Base-by-base conservation (phyloP, 2,329 filamentous ascomycete genomes). In the Zymoseptoria pseudotritici region DNA sequence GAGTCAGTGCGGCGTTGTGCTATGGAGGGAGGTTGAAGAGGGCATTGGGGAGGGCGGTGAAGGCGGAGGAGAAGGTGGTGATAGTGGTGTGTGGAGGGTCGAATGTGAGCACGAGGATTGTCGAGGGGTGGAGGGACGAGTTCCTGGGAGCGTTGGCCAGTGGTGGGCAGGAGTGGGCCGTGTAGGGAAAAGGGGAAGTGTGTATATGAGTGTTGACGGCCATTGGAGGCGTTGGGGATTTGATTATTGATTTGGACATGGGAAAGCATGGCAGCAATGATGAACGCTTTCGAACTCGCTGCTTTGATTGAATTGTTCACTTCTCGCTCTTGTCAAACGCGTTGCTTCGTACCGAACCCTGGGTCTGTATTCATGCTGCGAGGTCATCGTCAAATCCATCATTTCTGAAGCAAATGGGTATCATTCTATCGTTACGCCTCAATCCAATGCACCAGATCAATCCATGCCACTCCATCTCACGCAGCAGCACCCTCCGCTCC, bases 51-150 rank as follows among this genome's bases (percentile, higher is more conserved):
- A 83, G 87, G 31, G 50, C 59, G 24, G 81, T 90, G 63, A 86
- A 82, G 75, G 77, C 79, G 0, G 77, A 82, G 59, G 88, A 85
- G 71, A 90, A 89, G 65, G 83, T 97, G 5, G 91, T 97, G 1
- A 78, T 97, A 57, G 80, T 96, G 22, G 85, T 97, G 6, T 97
- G 93, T 70, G 93, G 93, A 1, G 82, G 82, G 10, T 80, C 76
- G 55, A 80, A 80, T 67, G 75, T 83, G 31, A 80, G 74, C 0
- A 73, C 79, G 2, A 76, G 79, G 55, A 81, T 81, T 75, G 69
- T 84, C 58, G 75, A 74, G 29, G 74, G 76, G 56, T 83, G 79
- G 75, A 75, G 77, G 62, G 64, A 72, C 56, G 73, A 77, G 67
- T 76, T 46, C 7, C 5, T 46, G 36, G 36, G 36, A n/a, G 36